Conservation (phyloP, 2,329 filamentous ascomycete genomes). For the Shiraia bambusicola region DNA sequence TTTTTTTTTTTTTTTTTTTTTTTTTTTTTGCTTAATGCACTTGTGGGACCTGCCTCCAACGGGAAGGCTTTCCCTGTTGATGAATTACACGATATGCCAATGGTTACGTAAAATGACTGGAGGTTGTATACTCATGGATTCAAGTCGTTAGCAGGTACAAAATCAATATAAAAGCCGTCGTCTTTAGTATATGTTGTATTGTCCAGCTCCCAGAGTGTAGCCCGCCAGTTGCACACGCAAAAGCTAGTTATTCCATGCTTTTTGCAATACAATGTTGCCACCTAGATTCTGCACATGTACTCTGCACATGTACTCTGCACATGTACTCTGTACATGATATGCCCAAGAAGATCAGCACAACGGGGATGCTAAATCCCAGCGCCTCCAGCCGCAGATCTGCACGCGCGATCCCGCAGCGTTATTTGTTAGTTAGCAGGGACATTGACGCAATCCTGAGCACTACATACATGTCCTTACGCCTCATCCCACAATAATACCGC, state of each 20-base stretch:
- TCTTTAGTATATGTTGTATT: not conserved
- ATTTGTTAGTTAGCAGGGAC: too few relatives aligned
- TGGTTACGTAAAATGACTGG: constrained; percentile 17
- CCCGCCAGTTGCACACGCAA: not conserved
- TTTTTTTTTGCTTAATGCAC: too few relatives aligned
- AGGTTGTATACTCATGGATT: constrained; percentile 3
- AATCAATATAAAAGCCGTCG: constrained; percentile 1
- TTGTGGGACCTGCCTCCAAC: not conserved
- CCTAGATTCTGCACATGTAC: too few relatives aligned
- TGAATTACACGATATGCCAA: constrained; percentile 18
- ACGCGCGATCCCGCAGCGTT: constrained; percentile 1
- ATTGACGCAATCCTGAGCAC: constrained; percentile 16
- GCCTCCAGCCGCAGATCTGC: not conserved
- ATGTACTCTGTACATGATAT: not conserved
- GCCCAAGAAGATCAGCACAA: not conserved
- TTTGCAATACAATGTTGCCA: not conserved
- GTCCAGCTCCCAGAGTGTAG: not conserved
- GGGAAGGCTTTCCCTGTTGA: constrained; percentile 7
- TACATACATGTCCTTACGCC: constrained; percentile 6
- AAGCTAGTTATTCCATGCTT: not conserved
- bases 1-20: too few relatives aligned
- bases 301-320: not conserved
- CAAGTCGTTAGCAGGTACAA: constrained; percentile 1
- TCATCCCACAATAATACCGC: not conserved
- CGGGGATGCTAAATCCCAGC: not conserved